Evolutionary conservation across 139 green algal species (phyloP).

Genomic region (Chlamydomonas sp.): DNA sequence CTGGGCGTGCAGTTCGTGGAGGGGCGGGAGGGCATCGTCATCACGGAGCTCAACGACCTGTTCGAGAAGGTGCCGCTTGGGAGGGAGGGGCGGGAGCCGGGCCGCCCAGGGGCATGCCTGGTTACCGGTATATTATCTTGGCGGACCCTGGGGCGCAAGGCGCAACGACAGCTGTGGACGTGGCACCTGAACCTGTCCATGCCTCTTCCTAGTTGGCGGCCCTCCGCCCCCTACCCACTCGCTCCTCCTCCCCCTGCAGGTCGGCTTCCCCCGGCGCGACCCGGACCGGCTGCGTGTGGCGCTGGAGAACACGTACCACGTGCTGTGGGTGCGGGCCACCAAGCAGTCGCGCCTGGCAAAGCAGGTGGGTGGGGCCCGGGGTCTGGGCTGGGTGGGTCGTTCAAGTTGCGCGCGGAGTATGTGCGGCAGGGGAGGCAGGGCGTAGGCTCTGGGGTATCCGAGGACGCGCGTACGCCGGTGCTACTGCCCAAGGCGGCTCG

Average conservation of each 20-base stretch:
- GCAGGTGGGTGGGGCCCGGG: not conserved
- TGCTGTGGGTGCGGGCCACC: constrained; percentile 75
- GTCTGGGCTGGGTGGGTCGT: no score
- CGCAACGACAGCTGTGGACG: no score
- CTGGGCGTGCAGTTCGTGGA: constrained; percentile 81
- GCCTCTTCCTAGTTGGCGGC: no score
- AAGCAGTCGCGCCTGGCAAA: not conserved
- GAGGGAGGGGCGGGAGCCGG: not conserved
- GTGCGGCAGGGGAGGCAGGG: no score
- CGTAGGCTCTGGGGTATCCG: no score
- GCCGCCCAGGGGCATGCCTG: no score
- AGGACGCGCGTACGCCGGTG: no score
- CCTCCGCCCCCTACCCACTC: not conserved
- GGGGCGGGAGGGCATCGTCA: constrained; percentile 61
- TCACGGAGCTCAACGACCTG: constrained; percentile 87
- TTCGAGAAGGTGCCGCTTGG: constrained; percentile 76
- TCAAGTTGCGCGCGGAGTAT: no score
- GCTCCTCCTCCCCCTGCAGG: constrained; percentile 52
- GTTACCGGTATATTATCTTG: no score
- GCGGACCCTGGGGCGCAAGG: no score
- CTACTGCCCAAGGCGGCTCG: no score
- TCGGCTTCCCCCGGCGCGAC: constrained; percentile 85
- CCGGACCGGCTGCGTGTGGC: constrained; percentile 72
- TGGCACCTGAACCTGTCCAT: no score
- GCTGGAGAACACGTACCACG: constrained; percentile 80